phyloP scores from a whole-genome alignment of 2,329 filamentous ascomycete species.

The Cordyceps javanica region DNA sequence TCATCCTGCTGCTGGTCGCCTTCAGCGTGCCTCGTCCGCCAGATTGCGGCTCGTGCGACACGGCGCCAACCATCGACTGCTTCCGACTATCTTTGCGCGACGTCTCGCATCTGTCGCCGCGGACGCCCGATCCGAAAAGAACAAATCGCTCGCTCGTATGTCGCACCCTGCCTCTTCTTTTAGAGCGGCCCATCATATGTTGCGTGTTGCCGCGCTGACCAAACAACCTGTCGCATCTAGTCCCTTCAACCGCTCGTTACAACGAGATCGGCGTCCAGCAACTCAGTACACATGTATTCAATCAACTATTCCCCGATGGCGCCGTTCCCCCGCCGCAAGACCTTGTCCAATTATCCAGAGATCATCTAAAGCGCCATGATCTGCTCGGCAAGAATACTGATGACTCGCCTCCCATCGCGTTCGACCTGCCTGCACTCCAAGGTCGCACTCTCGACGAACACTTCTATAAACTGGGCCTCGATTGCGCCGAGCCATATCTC shows the following conservation, averaged over 20 bases:
- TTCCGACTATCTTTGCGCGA: conserved; percentile 33
- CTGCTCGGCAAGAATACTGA: conserved; percentile 87
- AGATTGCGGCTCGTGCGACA: conserved; percentile 47
- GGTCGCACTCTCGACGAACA: conserved; percentile 86
- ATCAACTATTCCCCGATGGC: conserved; percentile 69
- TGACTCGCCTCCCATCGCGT: conserved; percentile 66
- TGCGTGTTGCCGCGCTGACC: too few relatives aligned
- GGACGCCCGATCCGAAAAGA: conserved; percentile 11
- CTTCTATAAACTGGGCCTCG: conserved; percentile 80
- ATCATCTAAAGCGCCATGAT: conserved; percentile 81
- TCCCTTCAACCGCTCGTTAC: conserved; percentile 59
- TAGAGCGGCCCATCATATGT: too few relatives aligned
- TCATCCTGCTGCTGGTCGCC: conserved; percentile 26
- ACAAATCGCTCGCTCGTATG: conserved; percentile 35
- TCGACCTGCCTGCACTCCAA: conserved; percentile 75
- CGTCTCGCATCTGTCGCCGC: conserved; percentile 34
- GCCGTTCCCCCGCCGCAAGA: conserved; percentile 55
- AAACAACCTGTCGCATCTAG: conserved; percentile 24
- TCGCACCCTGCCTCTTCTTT: too few relatives aligned
- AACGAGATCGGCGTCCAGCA: conserved; percentile 96
- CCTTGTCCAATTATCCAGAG: conserved; percentile 71
- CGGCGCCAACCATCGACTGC: conserved; percentile 33
- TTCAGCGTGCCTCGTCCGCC: conserved; percentile 36
- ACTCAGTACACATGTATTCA: conserved; percentile 73
- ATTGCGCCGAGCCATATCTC: conserved; percentile 81